Evolutionary conservation across 352 stramenopile species (phyloP).

Genomic region (Phytophthora pseudosyringae): DNA sequence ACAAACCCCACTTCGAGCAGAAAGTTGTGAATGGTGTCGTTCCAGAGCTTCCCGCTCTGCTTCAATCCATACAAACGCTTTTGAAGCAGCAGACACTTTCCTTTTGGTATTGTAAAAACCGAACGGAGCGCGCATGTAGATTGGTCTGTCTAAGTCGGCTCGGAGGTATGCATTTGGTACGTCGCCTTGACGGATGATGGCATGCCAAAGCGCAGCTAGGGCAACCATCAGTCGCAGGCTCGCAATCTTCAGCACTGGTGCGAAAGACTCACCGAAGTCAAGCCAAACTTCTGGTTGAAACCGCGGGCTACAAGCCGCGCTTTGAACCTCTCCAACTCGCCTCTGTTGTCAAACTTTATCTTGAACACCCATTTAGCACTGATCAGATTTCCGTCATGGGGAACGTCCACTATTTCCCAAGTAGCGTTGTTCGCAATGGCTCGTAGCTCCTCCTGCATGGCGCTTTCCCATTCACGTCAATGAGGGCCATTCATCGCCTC

Average conservation of each 20-base stretch:
- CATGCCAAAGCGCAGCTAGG: neutral
- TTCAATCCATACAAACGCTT: neutral
- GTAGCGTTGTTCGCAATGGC: no score
- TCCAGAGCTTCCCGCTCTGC: slow-evolving; percentile 16
- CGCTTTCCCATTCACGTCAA: no score
- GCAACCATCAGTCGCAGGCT: neutral
- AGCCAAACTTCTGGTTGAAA: neutral
- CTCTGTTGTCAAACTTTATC: slow-evolving; percentile 11
- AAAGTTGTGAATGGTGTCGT: slow-evolving; percentile 3
- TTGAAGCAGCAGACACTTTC: neutral
- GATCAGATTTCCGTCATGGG: slow-evolving; percentile 3
- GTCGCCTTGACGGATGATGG: slow-evolving; percentile 2
- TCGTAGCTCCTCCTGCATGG: no score
- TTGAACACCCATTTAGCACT: slow-evolving; percentile 14
- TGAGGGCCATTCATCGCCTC: no score
- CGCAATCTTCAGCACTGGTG: slow-evolving; percentile 5
- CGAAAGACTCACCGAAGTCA: slow-evolving; percentile 7
- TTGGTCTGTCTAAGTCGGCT: neutral
- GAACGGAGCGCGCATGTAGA: slow-evolving; percentile 1
- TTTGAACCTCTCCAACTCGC: slow-evolving; percentile 11
- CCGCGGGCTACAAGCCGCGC: slow-evolving; percentile 3
- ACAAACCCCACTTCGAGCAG: neutral
- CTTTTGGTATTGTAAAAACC: no score
- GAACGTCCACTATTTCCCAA: no score
- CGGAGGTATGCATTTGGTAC: slow-evolving; percentile 12